phyloP scores from a whole-genome alignment of 1,284 basidiomycete genomes.

The Stygiomarasmius scandens region DNA sequence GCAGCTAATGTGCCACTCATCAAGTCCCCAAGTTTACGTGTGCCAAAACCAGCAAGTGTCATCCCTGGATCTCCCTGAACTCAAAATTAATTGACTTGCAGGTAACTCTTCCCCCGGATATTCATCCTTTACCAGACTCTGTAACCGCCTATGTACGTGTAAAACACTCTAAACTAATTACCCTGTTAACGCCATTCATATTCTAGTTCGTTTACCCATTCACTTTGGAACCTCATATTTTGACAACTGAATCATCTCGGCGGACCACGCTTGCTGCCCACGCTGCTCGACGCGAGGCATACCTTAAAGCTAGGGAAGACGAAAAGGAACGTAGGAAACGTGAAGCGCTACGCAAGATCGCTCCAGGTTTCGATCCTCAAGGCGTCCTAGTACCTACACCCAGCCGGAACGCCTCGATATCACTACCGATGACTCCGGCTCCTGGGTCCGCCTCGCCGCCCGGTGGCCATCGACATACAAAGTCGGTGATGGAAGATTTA shows the following conservation, averaged over 20 bases:
- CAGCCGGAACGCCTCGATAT: slow-evolving; percentile 40
- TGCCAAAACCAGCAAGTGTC: slow-evolving; percentile 71
- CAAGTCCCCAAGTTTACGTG: slow-evolving; percentile 87
- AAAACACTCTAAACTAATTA: not conserved
- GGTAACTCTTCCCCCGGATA: slow-evolving; percentile 85
- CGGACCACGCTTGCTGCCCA: slow-evolving; percentile 67
- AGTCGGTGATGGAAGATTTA: slow-evolving; percentile 79
- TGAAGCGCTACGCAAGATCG: slow-evolving; percentile 74
- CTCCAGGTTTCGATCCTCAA: slow-evolving; percentile 73
- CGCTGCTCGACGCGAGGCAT: slow-evolving; percentile 65
- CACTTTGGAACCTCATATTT: slow-evolving; percentile 83
- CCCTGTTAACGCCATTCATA: not conserved
- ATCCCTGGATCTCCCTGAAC: not conserved
- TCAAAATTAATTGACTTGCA: slow-evolving; percentile 30
- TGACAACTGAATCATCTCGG: slow-evolving; percentile 73
- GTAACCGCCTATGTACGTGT: slow-evolving; percentile 81
- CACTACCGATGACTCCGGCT: slow-evolving; percentile 37
- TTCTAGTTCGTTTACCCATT: slow-evolving; percentile 91
- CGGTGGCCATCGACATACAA: slow-evolving; percentile 29
- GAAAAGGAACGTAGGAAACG: slow-evolving; percentile 77
- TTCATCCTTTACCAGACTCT: slow-evolving; percentile 89
- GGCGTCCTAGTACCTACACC: slow-evolving; percentile 58
- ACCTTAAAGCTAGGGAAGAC: slow-evolving; percentile 70
- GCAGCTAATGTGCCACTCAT: slow-evolving; percentile 81
- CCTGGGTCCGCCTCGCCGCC: slow-evolving; percentile 17